Base-by-base conservation (phyloP, 495 filamentous ascomycete species). In the Talaromyces borbonicus region DNA sequence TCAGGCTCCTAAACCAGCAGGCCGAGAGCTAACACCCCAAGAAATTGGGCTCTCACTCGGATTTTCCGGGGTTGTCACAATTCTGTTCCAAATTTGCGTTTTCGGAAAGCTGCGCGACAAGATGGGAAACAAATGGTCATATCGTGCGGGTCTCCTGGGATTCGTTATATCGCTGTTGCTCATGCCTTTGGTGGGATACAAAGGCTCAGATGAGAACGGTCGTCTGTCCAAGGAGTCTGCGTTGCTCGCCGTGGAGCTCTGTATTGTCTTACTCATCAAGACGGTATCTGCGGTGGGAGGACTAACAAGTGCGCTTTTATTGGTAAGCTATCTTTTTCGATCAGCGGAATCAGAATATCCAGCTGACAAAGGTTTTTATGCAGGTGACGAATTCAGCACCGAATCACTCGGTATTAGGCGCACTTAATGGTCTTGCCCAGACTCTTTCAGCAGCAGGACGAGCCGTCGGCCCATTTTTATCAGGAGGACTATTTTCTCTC, bases 341-440 rank as follows among this genome's bases (percentile, higher is more conserved):
- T 3, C 31, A 19, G 55, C n/a, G 8, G 51, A 27, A 31, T 18
- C 5, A 24, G 51, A 32, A 49, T 53, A 49, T 58, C 31, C 9
- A 4, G 43, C 19, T 32, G 12, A 26, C 23, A 22, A 12, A 26
- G 5, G 27, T 18, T 8, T 46, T 7, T n/a, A n/a, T n/a, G n/a
- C 30, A 93, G 87, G 83, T 98, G 53, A 98, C 90, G 19, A 98
- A 98, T 56, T 88, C 85, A 1, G 86, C 87, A 1, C 87, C 86
- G 0, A 85, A 88, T 26, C 76, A 94, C 58, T 81, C 83, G 15
- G 87, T 87, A 3, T 73, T 98, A 0, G 92, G 92, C 8, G 90
- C 85, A 1, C 68, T 98, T 23, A 95, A 97, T 51, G 92, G 92
- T 23, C 79, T 98, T 15, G 92, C 92, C 3, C 92, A 98, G 62